phyloP scores from a whole-genome alignment of 1,139 yeast genomes.

The Protomyces gravidus region DNA sequence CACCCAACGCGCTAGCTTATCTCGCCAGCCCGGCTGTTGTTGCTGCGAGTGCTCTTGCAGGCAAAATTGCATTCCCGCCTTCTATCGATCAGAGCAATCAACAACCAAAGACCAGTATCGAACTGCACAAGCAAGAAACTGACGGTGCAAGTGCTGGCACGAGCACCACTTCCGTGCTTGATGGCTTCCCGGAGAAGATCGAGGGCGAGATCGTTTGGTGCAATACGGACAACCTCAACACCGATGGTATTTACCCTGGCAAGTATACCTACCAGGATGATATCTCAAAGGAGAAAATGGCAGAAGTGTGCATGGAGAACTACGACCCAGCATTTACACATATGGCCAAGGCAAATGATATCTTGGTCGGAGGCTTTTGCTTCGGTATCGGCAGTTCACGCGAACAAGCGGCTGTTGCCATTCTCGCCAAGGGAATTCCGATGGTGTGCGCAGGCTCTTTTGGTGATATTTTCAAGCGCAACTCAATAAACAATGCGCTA shows the following conservation, averaged over 20 bases:
- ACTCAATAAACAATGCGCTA: conserved; percentile 91
- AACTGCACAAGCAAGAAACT: conserved; percentile 35
- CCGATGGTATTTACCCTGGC: conserved; percentile 98
- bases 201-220: conserved; percentile 90
- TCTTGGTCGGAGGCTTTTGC: conserved; percentile 84
- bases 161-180: conserved; percentile 62
- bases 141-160: conserved; percentile 41
- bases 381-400: conserved; percentile 99
- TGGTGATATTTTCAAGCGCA: conserved; percentile 93
- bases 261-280: conserved; percentile 98
- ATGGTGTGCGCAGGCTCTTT: conserved; percentile 95
- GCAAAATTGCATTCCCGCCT: conserved; percentile 88
- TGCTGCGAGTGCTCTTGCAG: conserved; percentile 93
- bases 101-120: conserved; percentile 30
- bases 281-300: conserved; percentile 90
- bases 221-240: conserved; percentile 95
- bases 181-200: conserved; percentile 84
- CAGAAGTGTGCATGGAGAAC: conserved; percentile 98
- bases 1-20: conserved; percentile 90
- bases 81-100: conserved; percentile 17
- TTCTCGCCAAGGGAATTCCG: conserved; percentile 87
- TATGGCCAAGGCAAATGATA: conserved; percentile 83
- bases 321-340: conserved; percentile 80
- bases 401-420: conserved; percentile 98
- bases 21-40: conserved; percentile 97